Base-by-base conservation (phyloP, 306 rosid genomes). In the Citrullus colocynthis region DNA sequence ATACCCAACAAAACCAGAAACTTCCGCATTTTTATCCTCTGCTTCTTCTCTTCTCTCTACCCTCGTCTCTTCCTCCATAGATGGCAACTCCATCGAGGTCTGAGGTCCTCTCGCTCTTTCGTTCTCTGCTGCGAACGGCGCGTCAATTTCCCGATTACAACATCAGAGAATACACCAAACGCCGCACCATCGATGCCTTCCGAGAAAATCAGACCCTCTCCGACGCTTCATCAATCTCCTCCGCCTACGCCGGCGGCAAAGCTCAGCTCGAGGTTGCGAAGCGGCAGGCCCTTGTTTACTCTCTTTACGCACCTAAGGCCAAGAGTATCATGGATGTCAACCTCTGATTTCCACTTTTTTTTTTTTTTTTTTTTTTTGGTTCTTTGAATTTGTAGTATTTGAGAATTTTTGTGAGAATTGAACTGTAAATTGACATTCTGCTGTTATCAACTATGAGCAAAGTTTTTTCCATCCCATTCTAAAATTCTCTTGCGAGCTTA, bases 61-160 rank as follows among this genome's bases (percentile, higher is more conserved):
- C 49, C 3, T 44, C 48, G 36, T n/a, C 51, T 79, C 82, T 79
- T 21, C 57, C 36, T 3, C 59, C 77, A 30, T 9, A 20, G 36
- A 81, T 81, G 89, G 86, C 86, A 13, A 45, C 83, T 0, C 91
- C 90, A 15, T 78, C 88, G 0, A 59, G 78, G 45, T 41, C 85
- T 6, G 85, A 93, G 78, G 36, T 86, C 20, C 90, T 88, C 0
- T 44, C 81, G 3, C 90, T 93, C 6, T 63, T 79, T 64, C 93
- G 98, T 32, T 88, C 92, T 1, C 84, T 91, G 12, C 83, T 89
- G 5, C 89, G 93, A 2, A 78, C 87, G 0, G 88, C 93, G 2
- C 89, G 91, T 14, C 77, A 76, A 39, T 89, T 93, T 75, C 77
- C 84, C 36, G 96, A 93, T 79, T 93, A 91, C 90, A 93, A 93